Base-by-base conservation (phyloP, 2,329 filamentous ascomycete genomes). In the Corniculantispora saksenae region DNA sequence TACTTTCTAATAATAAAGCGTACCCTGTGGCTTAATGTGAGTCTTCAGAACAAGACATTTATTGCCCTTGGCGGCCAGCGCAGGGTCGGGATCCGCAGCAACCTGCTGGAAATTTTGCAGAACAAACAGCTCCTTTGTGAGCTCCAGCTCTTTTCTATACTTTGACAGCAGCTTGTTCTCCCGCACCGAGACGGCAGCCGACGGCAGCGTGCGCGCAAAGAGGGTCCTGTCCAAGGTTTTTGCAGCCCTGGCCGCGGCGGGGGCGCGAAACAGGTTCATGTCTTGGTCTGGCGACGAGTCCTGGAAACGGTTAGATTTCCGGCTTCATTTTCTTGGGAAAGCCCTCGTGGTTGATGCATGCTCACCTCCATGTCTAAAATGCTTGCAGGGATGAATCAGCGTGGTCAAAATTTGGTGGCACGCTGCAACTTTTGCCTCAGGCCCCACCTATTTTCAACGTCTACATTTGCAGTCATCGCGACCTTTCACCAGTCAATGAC, bases 191-290 rank as follows among this genome's bases (percentile, higher is more conserved):
- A 93, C 94, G 3, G 93, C 94, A 10, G 93, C 86, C 27, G 94
- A 82, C 27, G 90, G 88, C 63, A 97, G 80, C 1, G 84, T 91
- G 76, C 90, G 92, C 61, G 86, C 83, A 81, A 98, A 98, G 68
- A 96, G 89, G 19, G 89, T 84, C 70, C 92, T 89, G 80, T 99
- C 94, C 68, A 99, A 87, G 58, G 86, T 85, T 74, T 89, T 89
- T 81, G 92, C 91, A 66, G 90, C 89, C 76, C 91, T 90, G 71
- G 94, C 90, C 40, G 73, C 75, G 66, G 93, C 83, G 27, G 94
- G 93, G 55, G 93, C 92, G 69, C 89, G 88, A 77, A 97, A 92
- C 59, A 86, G 74, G 68, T 79, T 81, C 85, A 87, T 88, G 55
- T 80, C 77, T 66, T 76, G 73, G 35, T 66, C 51, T 3, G 57